These are phyloP conservation scores for Russula brevipes DNA, from an alignment of 768 basidiomycete species.

Conservation along the genomic window DNA sequence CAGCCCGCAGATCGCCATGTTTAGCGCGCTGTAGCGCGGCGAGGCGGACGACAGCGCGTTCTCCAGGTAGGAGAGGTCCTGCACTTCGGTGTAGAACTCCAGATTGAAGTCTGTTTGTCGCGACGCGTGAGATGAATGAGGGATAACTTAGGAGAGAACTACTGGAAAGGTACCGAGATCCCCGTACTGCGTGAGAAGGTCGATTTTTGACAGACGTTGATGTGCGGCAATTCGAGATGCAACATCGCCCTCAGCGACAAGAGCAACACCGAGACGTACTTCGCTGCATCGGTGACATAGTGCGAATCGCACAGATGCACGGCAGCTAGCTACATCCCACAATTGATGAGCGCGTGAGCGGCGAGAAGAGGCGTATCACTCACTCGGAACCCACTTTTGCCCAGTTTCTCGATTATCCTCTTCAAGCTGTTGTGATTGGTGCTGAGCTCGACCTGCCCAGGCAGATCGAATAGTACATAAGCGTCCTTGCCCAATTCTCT, in stretches of 20 bases:
- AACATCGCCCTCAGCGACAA: slow-evolving; percentile 94
- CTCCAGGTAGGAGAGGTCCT: slow-evolving; percentile 87
- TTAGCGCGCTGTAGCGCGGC: slow-evolving; percentile 70
- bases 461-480: slow-evolving; percentile 92
- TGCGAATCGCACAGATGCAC: slow-evolving; percentile 96
- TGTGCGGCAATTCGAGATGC: slow-evolving; percentile 96
- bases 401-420: slow-evolving; percentile 63
- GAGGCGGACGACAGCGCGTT: slow-evolving; percentile 61
- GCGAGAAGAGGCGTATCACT: slow-evolving; percentile 32
- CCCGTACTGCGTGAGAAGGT: slow-evolving; percentile 85
- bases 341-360: not conserved
- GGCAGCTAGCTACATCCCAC: slow-evolving; percentile 31
- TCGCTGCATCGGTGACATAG: slow-evolving; percentile 92
- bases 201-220: slow-evolving; percentile 97
- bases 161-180: slow-evolving; percentile 61
- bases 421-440: slow-evolving; percentile 88
- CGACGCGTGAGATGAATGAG: not conserved
- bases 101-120: slow-evolving; percentile 79
- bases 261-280: slow-evolving; percentile 89
- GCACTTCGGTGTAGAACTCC: slow-evolving; percentile 96
- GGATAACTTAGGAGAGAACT: too few relatives aligned
- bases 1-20: slow-evolving; percentile 86
- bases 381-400: slow-evolving; percentile 80
- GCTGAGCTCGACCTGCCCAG: slow-evolving; percentile 95
- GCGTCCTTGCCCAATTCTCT: slow-evolving; percentile 62